These are phyloP conservation scores for Cercospora zeae-maydis DNA, from an alignment of 2,329 filamentous ascomycete species.

Conservation along the genomic window DNA sequence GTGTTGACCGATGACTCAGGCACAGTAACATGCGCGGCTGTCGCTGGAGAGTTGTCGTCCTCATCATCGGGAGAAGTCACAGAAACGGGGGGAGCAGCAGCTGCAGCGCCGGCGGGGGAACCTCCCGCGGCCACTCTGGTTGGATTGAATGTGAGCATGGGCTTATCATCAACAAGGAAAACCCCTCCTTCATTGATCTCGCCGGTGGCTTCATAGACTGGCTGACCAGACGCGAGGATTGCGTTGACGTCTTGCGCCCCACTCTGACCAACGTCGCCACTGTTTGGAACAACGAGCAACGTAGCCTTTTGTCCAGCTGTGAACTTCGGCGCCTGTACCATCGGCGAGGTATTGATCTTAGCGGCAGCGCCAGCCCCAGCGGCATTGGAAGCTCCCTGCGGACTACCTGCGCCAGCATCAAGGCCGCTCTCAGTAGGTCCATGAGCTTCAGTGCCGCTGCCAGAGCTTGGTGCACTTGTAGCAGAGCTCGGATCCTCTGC, in stretches of 20 bases:
- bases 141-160: neutral
- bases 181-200: constrained; percentile 1
- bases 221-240: neutral
- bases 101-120: neutral
- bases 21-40: neutral
- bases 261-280: neutral
- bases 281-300: neutral
- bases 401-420: neutral
- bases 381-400: no score
- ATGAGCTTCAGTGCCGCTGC: neutral
- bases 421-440: neutral
- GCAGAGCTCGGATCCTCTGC: neutral
- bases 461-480: neutral
- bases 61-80: neutral
- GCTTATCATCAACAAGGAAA: constrained; percentile 4
- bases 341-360: neutral
- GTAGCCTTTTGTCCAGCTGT: constrained; percentile 1
- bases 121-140: neutral
- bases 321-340: constrained; percentile 1
- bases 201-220: constrained; percentile 4
- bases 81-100: neutral
- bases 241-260: neutral
- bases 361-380: neutral
- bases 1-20: neutral
- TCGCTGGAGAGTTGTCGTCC: neutral